Conservation (phyloP, 1,284 basidiomycete genomes). For the Leccinum angustisporum region DNA sequence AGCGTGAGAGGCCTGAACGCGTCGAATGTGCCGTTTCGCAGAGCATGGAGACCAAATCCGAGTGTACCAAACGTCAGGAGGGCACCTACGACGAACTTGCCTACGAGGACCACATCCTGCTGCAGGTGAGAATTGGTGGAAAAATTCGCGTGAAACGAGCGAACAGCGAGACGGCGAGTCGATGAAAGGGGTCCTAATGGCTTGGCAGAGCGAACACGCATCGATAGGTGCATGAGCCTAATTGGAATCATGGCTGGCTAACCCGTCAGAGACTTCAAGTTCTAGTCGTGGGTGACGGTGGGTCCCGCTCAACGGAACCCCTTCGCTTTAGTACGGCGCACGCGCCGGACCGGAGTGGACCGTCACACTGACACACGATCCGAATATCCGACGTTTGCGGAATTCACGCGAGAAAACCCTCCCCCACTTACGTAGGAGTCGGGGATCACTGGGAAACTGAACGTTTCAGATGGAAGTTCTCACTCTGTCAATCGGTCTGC, state of each 20-base stretch:
- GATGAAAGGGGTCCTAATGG: not conserved
- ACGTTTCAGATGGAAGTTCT: slow-evolving; percentile 25
- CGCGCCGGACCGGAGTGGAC: no score
- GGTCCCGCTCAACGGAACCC: no score
- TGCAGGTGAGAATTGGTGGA: slow-evolving; percentile 1
- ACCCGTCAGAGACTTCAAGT: not conserved
- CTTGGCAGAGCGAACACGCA: not conserved
- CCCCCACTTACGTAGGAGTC: no score
- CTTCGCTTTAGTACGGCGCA: no score
- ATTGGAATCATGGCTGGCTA: not conserved
- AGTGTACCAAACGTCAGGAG: slow-evolving; percentile 23
- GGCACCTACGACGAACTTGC: slow-evolving; percentile 19
- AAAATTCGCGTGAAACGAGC: not conserved
- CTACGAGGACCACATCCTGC: slow-evolving; percentile 1
- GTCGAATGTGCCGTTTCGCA: slow-evolving; percentile 7
- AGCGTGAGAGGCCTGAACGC: slow-evolving; percentile 5
- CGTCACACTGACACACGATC: no score
- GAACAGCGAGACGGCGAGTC: not conserved
- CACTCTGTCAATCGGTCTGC: slow-evolving; percentile 3
- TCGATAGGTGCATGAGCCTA: not conserved
- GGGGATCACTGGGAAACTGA: slow-evolving; percentile 15
- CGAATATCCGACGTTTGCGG: no score
- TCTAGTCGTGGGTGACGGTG: not conserved
- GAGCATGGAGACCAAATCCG: slow-evolving; percentile 20
- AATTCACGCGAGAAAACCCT: no score